phyloP scores from a whole-genome alignment of 352 stramenopile genomes.

The Globisporangium carolinianum region DNA sequence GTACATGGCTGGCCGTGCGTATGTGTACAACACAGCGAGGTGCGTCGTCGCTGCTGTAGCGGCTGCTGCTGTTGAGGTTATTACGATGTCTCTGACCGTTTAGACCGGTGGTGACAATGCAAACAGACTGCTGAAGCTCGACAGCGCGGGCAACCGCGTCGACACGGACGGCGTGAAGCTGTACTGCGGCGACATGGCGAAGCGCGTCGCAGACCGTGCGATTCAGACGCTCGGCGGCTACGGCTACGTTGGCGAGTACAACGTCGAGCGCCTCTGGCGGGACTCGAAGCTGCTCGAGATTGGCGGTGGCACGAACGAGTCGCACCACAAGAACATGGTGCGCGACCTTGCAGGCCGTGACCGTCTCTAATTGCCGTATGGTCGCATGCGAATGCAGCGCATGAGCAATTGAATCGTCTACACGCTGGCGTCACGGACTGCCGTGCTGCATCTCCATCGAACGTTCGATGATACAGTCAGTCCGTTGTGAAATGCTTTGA shows the following conservation, averaged over 20 bases:
- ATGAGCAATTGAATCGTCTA: no score
- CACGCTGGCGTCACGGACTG: no score
- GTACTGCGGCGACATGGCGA: slow-evolving; percentile 96
- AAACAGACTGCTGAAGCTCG: slow-evolving; percentile 89
- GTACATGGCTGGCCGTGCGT: slow-evolving; percentile 95
- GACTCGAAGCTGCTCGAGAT: slow-evolving; percentile 99
- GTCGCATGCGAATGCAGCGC: no score
- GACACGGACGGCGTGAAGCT: slow-evolving; percentile 99
- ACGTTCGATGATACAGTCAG: no score
- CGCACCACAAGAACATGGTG: slow-evolving; percentile 99
- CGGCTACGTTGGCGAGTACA: slow-evolving; percentile 99
- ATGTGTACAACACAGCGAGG: slow-evolving; percentile 95
- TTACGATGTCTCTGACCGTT: background rate
- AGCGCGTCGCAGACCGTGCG: slow-evolving; percentile 95
- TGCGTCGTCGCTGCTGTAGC: slow-evolving; percentile 14
- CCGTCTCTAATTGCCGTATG: slow-evolving; percentile 16
- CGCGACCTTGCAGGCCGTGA: slow-evolving; percentile 51
- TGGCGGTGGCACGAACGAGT: slow-evolving; percentile 98
- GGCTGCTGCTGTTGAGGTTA: background rate
- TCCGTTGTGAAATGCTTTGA: no score
- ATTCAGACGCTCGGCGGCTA: slow-evolving; percentile 98
- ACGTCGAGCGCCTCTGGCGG: slow-evolving; percentile 96
- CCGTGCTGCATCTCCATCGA: no score
- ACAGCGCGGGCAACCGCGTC: slow-evolving; percentile 92
- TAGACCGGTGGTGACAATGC: background rate